These are phyloP conservation scores for Suhomyces prunicola DNA, from an alignment of 805 yeast genomes.

Conservation along the genomic window DNA sequence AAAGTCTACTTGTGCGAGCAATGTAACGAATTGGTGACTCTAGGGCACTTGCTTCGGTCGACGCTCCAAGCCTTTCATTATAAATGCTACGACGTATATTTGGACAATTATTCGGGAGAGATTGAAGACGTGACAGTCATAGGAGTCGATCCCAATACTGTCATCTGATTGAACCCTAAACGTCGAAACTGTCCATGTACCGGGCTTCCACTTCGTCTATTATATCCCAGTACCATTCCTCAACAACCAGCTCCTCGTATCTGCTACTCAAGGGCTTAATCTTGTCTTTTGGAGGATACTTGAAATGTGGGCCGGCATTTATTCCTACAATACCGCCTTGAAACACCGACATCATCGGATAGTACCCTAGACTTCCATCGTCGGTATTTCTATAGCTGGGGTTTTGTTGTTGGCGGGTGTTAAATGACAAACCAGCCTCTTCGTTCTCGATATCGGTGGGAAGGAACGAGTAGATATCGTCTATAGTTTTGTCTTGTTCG, in stretches of 20 bases:
- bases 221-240: slow-evolving; percentile 79
- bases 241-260: slow-evolving; percentile 68
- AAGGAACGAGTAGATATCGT: slow-evolving; percentile 65
- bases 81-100: slow-evolving; percentile 42
- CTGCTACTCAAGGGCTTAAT: slow-evolving; percentile 56
- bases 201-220: slow-evolving; percentile 78
- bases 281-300: slow-evolving; percentile 33
- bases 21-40: slow-evolving; percentile 52
- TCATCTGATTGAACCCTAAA: neutral
- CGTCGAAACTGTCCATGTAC: slow-evolving; percentile 45
- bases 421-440: slow-evolving; percentile 20
- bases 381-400: slow-evolving; percentile 48
- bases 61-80: slow-evolving; percentile 39
- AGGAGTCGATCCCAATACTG: slow-evolving; percentile 2
- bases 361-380: slow-evolving; percentile 87
- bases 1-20: slow-evolving; percentile 45
- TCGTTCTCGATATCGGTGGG: slow-evolving; percentile 70
- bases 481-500: slow-evolving; percentile 60
- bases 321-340: slow-evolving; percentile 73
- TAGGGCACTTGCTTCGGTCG: slow-evolving; percentile 43
- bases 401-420: slow-evolving; percentile 34
- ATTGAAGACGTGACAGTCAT: neutral
- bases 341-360: slow-evolving; percentile 83
- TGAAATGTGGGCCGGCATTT: slow-evolving; percentile 65
- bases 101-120: neutral